These are phyloP conservation scores for Volvariella surrecta DNA, from an alignment of 1,284 basidiomycete genomes.

Conservation along the genomic window DNA sequence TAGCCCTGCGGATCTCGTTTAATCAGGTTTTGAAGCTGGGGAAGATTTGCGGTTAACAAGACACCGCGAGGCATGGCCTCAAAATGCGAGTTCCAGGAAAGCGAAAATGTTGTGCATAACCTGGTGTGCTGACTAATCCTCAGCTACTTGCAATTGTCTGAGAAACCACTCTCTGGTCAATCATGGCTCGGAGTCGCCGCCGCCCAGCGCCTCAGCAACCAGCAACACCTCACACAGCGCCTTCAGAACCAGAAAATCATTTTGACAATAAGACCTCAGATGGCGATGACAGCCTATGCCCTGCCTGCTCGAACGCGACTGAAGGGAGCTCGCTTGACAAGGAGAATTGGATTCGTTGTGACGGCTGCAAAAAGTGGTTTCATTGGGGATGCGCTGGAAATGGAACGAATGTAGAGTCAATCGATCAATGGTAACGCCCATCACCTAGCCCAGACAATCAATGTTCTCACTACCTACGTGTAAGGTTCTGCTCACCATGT, in stretches of 20 bases:
- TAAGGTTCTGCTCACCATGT: conserved; percentile 67
- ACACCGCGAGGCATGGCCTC: conserved; percentile 33
- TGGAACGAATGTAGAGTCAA: conserved; percentile 48
- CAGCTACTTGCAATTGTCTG: too few species aligned
- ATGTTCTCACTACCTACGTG: conserved; percentile 3
- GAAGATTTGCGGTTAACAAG: conserved; percentile 63
- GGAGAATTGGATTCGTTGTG: conserved; percentile 69
- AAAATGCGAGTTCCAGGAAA: too few species aligned
- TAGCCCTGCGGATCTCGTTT: conserved; percentile 91
- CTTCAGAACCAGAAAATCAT: conserved; percentile 10
- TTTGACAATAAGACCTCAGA: conserved; percentile 6
- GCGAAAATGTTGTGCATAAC: too few species aligned
- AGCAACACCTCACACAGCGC: conserved; percentile 13
- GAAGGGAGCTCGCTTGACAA: conserved; percentile 29
- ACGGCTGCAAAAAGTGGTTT: conserved; percentile 72
- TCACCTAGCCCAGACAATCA: too few species aligned
- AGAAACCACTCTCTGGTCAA: too few species aligned
- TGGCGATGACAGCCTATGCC: conserved; percentile 28
- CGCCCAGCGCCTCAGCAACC: conserved; percentile 17
- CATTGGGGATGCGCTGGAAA: conserved; percentile 76
- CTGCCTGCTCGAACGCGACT: conserved; percentile 28
- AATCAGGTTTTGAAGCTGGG: conserved; percentile 91
- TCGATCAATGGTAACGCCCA: conserved; percentile 48
- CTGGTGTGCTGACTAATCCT: too few species aligned
- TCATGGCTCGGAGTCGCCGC: conserved; percentile 18